A percentile compares a stretch with the other conserved stretches of the same genome.
These are phyloP conservation scores for Volutella citrinella DNA, from an alignment of 2,329 filamentous ascomycete genomes.

Conservation along the genomic window DNA sequence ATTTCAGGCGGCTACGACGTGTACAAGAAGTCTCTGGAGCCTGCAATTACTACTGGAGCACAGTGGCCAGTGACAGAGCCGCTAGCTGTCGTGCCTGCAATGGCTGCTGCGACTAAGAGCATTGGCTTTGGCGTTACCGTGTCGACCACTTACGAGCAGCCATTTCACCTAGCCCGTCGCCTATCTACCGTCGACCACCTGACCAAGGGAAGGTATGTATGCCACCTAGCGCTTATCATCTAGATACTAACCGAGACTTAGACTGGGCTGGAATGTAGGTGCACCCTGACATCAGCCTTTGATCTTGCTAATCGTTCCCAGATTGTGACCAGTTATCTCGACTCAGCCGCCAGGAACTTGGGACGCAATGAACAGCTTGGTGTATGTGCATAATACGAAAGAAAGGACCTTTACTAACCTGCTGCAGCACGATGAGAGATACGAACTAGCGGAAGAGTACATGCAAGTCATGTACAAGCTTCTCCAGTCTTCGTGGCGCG, in stretches of 20 bases:
- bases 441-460: constrained; percentile 62
- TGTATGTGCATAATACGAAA: constrained; percentile 8
- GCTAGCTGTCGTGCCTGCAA: constrained; percentile 60
- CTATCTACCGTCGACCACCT: constrained; percentile 67
- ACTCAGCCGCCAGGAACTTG: constrained; percentile 66
- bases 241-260: constrained; percentile 15
- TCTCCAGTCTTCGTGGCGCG: constrained; percentile 64
- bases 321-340: constrained; percentile 70
- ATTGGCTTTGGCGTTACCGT: constrained; percentile 70
- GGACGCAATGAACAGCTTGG: constrained; percentile 52
- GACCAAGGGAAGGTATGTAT: constrained; percentile 52
- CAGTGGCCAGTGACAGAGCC: constrained; percentile 73
- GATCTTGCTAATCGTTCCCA: too few relatives aligned
- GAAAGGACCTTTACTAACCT: constrained; percentile 4
- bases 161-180: constrained; percentile 64
- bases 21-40: constrained; percentile 59
- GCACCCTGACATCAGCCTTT: too few relatives aligned
- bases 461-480: constrained; percentile 64
- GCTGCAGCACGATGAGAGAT: constrained; percentile 60
- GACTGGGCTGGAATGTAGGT: constrained; percentile 57
- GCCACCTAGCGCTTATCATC: accelerated
- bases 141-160: constrained; percentile 68
- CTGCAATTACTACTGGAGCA: constrained; percentile 59
- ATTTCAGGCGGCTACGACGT: too few relatives aligned
- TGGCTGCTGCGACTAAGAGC: constrained; percentile 67